Conservation (phyloP, 2,329 filamentous ascomycete species). For the Gyromitra esculenta region DNA sequence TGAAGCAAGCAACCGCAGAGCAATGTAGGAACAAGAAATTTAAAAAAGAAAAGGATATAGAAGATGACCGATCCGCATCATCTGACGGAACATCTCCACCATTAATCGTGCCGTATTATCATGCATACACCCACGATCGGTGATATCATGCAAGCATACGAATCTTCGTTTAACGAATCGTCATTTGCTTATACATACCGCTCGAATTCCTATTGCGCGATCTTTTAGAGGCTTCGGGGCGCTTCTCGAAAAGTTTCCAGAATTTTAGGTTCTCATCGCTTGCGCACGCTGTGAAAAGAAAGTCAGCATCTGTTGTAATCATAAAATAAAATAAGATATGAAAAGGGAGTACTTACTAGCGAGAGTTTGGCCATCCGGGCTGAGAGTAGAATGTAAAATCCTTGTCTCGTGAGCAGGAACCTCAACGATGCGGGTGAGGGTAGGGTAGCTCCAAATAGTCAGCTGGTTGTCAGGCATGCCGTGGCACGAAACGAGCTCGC, state of each 20-base stretch:
- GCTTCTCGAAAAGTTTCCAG: conserved; percentile 99
- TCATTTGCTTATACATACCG: conserved; percentile 92
- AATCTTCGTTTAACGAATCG: conserved; percentile 72
- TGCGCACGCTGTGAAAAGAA: conserved; percentile 67
- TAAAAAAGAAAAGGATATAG: conserved; percentile 1
- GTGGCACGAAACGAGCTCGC: conserved; percentile 96
- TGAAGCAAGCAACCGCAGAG: not conserved
- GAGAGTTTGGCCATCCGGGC: conserved; percentile 97
- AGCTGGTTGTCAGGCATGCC: conserved; percentile 98
- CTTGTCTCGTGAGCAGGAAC: conserved; percentile 97
- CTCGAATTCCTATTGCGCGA: conserved; percentile 71
- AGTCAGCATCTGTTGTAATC: conserved; percentile 12
- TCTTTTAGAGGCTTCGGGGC: conserved; percentile 76
- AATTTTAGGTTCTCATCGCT: conserved; percentile 95
- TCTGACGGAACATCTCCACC: conserved; percentile 11
- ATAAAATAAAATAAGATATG: not conserved
- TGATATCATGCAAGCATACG: not conserved
- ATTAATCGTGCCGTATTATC: not conserved
- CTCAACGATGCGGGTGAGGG: conserved; percentile 94
- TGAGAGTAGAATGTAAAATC: conserved; percentile 94
- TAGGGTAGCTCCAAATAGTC: conserved; percentile 99
- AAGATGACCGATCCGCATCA: conserved; percentile 1
- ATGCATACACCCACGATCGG: conserved; percentile 12
- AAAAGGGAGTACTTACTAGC: conserved; percentile 67
- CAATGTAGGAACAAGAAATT: not conserved